Evolutionary conservation across 805 yeast genomes (phyloP), one percentile per base, ranked within the genome.

Genomic region (Candida stauntonica): DNA sequence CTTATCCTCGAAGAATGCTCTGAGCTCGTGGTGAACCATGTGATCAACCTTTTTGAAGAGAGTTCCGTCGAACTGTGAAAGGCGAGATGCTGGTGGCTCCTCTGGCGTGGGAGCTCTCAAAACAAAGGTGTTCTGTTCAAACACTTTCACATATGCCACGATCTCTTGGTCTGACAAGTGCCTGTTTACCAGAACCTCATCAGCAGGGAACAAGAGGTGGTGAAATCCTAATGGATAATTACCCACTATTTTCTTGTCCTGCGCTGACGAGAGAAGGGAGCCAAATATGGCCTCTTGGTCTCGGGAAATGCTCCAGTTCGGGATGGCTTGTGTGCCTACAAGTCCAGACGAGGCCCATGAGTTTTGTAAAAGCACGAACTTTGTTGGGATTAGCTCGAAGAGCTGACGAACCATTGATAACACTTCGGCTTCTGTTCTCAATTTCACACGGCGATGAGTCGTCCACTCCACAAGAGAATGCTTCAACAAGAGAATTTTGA

Each of bases 161-260:
- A 66, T 61, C 26, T 65, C 70, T n/a, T 46, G 48, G 30, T 65
- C 67, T 2, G 55, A 43, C n/a, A 59, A 36, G 29, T 55, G 58
- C n/a, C 39, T 48, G 38, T 64, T 63, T 11, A 35, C 27, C 6
- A 66, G 57, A 11, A 41, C 48, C 39, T 67, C 72, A 38, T 64
- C 67, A 2, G 41, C 36, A 1, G 72, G 71, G 39, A 65, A 64
- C 14, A 64, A 38, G 15, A 58, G 50, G 30, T 63, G n/a, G n/a
- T 62, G 12, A 65, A 30, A 13, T 17, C 46, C 23, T 21, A 46
- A 15, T 28, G n/a, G 37, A 24, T 37, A 41, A 13, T 28, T 26
- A 36, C 41, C 32, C 39, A 27, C 34, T 12, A 32, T 31, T 19
- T 35, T 40, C 21, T 33, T 41, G n/a, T 43, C 33, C 35, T 39